These are phyloP conservation scores for Mitragyna speciosa DNA, from an alignment of 257 asterid genomes.

Conservation along the genomic window DNA sequence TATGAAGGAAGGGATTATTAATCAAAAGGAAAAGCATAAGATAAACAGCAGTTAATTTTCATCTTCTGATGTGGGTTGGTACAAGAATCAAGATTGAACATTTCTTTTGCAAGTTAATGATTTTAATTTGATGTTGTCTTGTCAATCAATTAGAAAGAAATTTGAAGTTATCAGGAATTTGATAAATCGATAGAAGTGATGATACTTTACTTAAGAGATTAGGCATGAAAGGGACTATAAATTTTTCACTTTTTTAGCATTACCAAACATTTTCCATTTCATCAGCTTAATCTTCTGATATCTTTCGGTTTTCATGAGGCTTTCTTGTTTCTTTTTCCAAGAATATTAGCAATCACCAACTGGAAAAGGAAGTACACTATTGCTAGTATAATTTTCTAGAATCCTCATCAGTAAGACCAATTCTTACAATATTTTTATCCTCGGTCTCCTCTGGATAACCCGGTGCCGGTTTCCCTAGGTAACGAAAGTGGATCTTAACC, in stretches of 20 bases:
- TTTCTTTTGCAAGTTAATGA: not conserved
- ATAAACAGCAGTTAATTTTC: not conserved
- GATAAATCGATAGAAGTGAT: not conserved
- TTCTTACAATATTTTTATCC: too few species aligned
- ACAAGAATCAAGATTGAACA: not conserved
- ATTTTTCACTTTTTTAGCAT: not conserved
- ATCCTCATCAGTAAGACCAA: not conserved
- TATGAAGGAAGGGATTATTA: not conserved
- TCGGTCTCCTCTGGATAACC: too few species aligned
- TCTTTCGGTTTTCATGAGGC: not conserved
- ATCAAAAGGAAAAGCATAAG: not conserved
- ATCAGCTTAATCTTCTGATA: not conserved
- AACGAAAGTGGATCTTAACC: too few species aligned
- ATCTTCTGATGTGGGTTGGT: not conserved
- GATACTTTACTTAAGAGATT: slow-evolving; percentile 6
- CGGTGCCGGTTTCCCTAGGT: too few species aligned
- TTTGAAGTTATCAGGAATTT: not conserved
- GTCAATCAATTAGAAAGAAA: not conserved
- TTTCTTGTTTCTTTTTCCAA: not conserved
- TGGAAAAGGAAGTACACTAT: too few species aligned
- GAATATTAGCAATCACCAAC: too few species aligned
- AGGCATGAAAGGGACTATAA: slow-evolving; percentile 7
- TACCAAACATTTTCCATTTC: not conserved
- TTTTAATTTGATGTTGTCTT: not conserved
- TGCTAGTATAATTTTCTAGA: not conserved